phyloP scores from a whole-genome alignment of 345 rosid genomes.

The Carallia brachiata region DNA sequence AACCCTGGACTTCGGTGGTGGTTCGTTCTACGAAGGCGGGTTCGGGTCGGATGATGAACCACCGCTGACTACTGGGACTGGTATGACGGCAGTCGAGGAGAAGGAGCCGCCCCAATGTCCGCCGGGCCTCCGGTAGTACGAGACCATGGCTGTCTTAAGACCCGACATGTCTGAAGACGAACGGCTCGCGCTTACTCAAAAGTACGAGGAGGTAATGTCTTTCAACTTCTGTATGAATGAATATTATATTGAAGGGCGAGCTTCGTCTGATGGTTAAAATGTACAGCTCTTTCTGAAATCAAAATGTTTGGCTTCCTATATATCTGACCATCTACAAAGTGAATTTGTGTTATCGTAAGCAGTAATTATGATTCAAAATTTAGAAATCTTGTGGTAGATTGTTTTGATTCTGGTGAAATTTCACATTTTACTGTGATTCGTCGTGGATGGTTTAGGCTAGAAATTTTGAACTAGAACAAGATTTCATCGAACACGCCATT shows the following conservation, averaged over 20 bases:
- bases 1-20: slow-evolving; percentile 64
- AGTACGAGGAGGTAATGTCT: slow-evolving; percentile 83
- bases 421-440: too few species aligned
- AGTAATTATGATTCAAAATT: too few species aligned
- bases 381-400: too few species aligned
- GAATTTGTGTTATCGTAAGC: too few species aligned
- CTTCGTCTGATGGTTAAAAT: too few species aligned
- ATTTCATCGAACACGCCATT: too few species aligned
- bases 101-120: slow-evolving; percentile 85
- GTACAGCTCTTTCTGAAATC: too few species aligned
- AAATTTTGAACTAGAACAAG: too few species aligned
- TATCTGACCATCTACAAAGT: too few species aligned
- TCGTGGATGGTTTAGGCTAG: too few species aligned
- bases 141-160: slow-evolving; percentile 81
- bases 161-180: slow-evolving; percentile 98
- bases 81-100: slow-evolving; percentile 56
- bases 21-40: slow-evolving; percentile 74
- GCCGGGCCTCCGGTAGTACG: slow-evolving; percentile 86
- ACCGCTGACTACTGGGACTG: slow-evolving; percentile 42
- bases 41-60: slow-evolving; percentile 73
- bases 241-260: background rate
- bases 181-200: slow-evolving; percentile 79
- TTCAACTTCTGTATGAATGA: background rate
- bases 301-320: too few species aligned
- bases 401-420: too few species aligned